Evolutionary conservation across 169 alveolate genomes (phyloP).

Genomic region (Besnoitia besnoiti): DNA sequence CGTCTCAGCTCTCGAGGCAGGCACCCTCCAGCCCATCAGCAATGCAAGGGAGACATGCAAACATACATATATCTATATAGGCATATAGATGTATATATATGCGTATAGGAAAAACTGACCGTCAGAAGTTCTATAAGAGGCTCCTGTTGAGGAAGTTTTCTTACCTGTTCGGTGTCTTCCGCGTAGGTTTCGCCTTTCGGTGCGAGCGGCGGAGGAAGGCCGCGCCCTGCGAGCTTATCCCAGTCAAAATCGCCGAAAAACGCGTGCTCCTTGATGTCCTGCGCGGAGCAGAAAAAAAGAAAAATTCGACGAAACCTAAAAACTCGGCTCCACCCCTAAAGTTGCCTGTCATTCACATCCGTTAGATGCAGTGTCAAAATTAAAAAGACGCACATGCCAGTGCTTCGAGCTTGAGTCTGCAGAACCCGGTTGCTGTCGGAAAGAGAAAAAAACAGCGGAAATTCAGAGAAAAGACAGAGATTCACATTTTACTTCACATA

Average conservation of each 20-base stretch:
- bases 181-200: slow-evolving; percentile 84
- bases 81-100: neutral
- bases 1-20: too few relatives aligned
- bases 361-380: too few relatives aligned
- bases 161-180: slow-evolving; percentile 72
- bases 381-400: too few relatives aligned
- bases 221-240: slow-evolving; percentile 89
- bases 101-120: neutral
- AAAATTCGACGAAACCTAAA: too few relatives aligned
- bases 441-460: neutral
- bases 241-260: slow-evolving; percentile 83
- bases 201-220: slow-evolving; percentile 83
- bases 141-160: neutral
- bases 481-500: slow-evolving; percentile 59
- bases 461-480: neutral
- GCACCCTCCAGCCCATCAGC: too few relatives aligned
- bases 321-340: too few relatives aligned
- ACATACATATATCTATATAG: neutral
- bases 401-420: too few relatives aligned
- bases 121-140: neutral
- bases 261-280: slow-evolving; percentile 74
- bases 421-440: too few relatives aligned
- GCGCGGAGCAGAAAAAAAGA: neutral
- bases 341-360: too few relatives aligned
- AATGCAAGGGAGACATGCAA: too few relatives aligned